Evolutionary conservation across 2,329 filamentous ascomycete species (phyloP), one percentile per base, ranked within the genome.

Genomic region (Rutstroemia sp.): DNA sequence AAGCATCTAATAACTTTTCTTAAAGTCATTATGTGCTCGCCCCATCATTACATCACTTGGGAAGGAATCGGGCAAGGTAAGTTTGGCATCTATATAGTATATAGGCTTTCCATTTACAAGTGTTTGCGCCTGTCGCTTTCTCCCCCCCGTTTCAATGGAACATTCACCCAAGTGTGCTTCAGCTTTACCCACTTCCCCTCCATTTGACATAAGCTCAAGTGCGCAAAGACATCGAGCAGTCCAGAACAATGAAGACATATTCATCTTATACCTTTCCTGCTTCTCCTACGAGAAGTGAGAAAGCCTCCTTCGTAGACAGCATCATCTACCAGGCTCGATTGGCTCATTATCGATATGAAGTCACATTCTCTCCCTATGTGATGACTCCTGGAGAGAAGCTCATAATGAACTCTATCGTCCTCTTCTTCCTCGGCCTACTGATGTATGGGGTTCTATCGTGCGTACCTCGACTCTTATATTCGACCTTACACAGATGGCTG

Each of bases 341-440:
- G 4, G 51, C 56, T 34, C 57, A 61, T 21, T 75, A 76, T 60
- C 73, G 70, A 54, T 76, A 75, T 59, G 73, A 76, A 61, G 73
- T 76, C 48, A 76, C 73, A 3, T 75, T 72, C 55, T 70, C 71
- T 5, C 62, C 73, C 6, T 76, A 75, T 59, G 67, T 74, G 23
- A 69, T 76, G 70, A 74, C 71, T 0, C 68, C 72, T 1, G 67
- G 63, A 48, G 74, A 77, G 61, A 77, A 75, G 56, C 59, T 71
- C 8, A 67, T 72, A 10, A 68, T 73, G 57, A 75, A 76, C 58
- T 64, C 67, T 5, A 71, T 74, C 48, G 67, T 75, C 23, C 39
- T 74, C 1, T 8, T 60, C 14, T 42, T 57, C 14, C 39, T 61
- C 21, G 16, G 25, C 7, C 51, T 64, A 1, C 16, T 59, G 5